phyloP scores from a whole-genome alignment of 2,329 filamentous ascomycete genomes.

The Raffaelea albimanens region DNA sequence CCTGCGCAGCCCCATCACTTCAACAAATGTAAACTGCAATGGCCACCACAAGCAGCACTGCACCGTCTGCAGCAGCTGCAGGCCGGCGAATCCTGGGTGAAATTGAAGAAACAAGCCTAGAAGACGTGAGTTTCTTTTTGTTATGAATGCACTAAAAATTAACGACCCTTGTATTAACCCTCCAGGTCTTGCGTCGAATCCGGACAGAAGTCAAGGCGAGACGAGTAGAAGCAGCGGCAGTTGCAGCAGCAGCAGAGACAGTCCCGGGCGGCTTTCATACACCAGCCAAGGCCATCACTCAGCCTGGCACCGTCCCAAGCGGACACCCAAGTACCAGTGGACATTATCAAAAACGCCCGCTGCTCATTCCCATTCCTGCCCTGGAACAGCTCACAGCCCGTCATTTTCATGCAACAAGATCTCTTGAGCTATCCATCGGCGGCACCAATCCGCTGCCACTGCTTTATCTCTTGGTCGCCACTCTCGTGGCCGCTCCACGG shows the following conservation, averaged over 20 bases:
- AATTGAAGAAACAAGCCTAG: slow-evolving; percentile 46
- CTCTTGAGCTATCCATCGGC: slow-evolving; percentile 36
- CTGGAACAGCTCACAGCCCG: slow-evolving; percentile 36
- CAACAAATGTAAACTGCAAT: too few relatives aligned
- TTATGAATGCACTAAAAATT: background rate
- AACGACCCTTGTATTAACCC: too few relatives aligned
- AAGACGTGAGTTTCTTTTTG: slow-evolving; percentile 39
- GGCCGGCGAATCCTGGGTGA: slow-evolving; percentile 44
- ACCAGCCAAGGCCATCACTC: too few relatives aligned
- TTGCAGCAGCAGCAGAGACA: slow-evolving; percentile 1
- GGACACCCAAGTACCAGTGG: too few relatives aligned
- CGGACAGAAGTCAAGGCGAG: slow-evolving; percentile 3
- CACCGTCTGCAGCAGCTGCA: slow-evolving; percentile 24
- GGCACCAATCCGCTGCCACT: slow-evolving; percentile 42
- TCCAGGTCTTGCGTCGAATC: slow-evolving; percentile 6
- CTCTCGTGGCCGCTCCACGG: slow-evolving; percentile 37
- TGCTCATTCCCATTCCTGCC: slow-evolving; percentile 27
- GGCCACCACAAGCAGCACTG: background rate
- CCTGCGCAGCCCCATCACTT: too few relatives aligned
- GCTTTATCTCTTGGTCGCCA: slow-evolving; percentile 44
- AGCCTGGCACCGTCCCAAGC: too few relatives aligned
- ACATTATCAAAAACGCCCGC: too few relatives aligned
- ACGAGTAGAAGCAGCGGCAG: slow-evolving; percentile 1
- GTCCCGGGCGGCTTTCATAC: too few relatives aligned
- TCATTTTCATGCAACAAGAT: slow-evolving; percentile 39